These are phyloP conservation scores for Didymella lethalis DNA, from an alignment of 2,329 filamentous ascomycete genomes.

Conservation along the genomic window DNA sequence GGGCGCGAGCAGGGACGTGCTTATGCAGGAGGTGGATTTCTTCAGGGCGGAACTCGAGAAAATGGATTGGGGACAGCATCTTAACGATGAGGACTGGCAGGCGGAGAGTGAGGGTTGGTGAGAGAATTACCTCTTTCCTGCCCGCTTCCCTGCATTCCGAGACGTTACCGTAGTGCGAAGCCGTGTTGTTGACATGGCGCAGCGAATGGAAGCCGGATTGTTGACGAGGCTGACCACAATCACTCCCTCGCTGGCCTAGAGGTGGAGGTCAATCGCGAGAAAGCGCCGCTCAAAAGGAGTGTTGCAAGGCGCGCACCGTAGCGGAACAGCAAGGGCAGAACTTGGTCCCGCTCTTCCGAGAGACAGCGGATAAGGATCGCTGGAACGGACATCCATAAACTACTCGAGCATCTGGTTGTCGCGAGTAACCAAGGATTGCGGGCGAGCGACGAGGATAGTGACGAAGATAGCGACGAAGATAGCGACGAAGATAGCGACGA, in stretches of 20 bases:
- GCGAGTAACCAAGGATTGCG: not conserved
- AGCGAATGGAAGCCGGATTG: not conserved
- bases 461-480: not conserved
- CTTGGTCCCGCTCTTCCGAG: not conserved
- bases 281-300: not conserved
- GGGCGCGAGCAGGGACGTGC: constrained; percentile 55
- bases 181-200: not conserved
- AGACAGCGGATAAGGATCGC: too few species aligned
- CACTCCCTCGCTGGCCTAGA: not conserved
- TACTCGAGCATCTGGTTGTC: not conserved
- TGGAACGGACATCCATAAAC: not conserved
- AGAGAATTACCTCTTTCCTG: constrained; percentile 2
- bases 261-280: not conserved
- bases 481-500: too few species aligned
- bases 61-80: constrained; percentile 53
- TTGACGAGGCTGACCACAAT: not conserved
- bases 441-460: not conserved
- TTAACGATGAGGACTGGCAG: constrained; percentile 31
- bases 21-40: constrained; percentile 58
- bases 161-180: not conserved
- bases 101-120: constrained; percentile 44
- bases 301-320: not conserved
- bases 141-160: too few species aligned
- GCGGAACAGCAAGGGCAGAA: not conserved
- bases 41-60: constrained; percentile 60